A percentile compares a stretch with the other conserved stretches of the same genome.
These are phyloP conservation scores for Vigna trinervia DNA, from an alignment of 306 rosid genomes.

Conservation along the genomic window DNA sequence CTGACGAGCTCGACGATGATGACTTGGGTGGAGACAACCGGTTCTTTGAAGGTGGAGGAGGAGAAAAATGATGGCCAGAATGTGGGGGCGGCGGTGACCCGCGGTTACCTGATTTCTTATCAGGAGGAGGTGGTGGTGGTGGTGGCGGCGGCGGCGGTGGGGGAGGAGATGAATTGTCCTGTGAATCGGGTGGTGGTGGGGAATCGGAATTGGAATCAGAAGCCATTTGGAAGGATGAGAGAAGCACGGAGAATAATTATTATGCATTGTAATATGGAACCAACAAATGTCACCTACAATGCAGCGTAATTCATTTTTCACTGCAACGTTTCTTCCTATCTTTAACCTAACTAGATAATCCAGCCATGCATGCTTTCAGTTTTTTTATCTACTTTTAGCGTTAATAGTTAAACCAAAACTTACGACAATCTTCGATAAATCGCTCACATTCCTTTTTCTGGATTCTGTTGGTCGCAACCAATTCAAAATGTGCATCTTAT, in stretches of 20 bases:
- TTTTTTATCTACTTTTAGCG: background rate
- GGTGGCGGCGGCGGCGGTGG: slow-evolving; percentile 34
- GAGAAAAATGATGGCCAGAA: slow-evolving; percentile 4
- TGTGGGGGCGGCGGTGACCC: slow-evolving; percentile 29
- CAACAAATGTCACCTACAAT: slow-evolving; percentile 36
- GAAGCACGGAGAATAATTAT: background rate
- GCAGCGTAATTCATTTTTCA: slow-evolving; percentile 7
- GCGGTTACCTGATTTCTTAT: background rate
- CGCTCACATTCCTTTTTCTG: background rate
- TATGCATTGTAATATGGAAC: slow-evolving; percentile 42
- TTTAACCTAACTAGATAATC: slow-evolving; percentile 3
- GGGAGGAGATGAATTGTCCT: background rate
- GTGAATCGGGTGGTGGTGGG: slow-evolving; percentile 18
- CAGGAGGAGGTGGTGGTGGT: slow-evolving; percentile 35
- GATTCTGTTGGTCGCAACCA: slow-evolving; percentile 6
- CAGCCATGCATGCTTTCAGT: background rate
- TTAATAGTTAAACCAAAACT: too few species aligned
- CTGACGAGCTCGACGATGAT: background rate
- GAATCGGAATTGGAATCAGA: slow-evolving; percentile 34
- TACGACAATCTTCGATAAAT: background rate
- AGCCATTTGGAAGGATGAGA: slow-evolving; percentile 52
- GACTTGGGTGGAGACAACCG: slow-evolving; percentile 35
- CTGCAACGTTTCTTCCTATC: slow-evolving; percentile 41
- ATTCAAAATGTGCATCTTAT: background rate
- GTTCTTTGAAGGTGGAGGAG: slow-evolving; percentile 51